Evolutionary conservation across 2,329 filamentous ascomycete species (phyloP), one percentile per base, ranked within the genome.

Genomic region (Alternaria angustiovoidea): DNA sequence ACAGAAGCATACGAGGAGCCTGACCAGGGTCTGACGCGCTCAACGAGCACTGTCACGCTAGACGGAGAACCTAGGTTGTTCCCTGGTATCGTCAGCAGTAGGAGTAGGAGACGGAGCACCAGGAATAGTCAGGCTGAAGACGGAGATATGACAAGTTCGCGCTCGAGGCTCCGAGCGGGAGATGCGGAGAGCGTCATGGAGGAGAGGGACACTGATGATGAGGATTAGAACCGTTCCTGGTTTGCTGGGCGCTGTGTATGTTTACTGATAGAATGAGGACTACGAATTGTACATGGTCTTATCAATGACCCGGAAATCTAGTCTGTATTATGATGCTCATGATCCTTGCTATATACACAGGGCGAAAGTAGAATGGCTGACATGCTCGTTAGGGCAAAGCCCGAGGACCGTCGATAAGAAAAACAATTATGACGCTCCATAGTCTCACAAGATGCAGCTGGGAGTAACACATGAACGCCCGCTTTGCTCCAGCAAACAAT

Each of bases 11-110:
- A 44, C 52, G 68, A 68, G 16, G 69, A 73, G n/a, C 54, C 65
- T 14, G 59, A 65, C 28, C 20, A 61, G 3, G 65, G 59, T 8
- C 47, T 75, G 41, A 64, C 62, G 1, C 63, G 75, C 7, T 69
- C 74, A 4, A 61, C 68, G 16, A 75, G 73, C 47, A 66, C 61
- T 12, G 60, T 73, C 7, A 65, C 71, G 7, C 63, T 82, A 26
- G 77, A 79, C 28, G 87, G 84, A 49, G 90, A 92, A 75, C 91
- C 90, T 11, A 85, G 84, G 63, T 87, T 92, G 63, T 91, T 92
- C 65, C 91, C 91, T 0, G 91, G 91, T 0, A 85, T 93, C 32
- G 84, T 93, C 11, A 81, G 80, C 52, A 78, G 81, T 51, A 74
- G 78, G 36, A 72, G 81, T 20, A 74, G 79, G 42, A 75, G 75